Percentiles rank a stretch among this genome's conserved stretches.
These are phyloP conservation scores for Glebionis coronaria DNA, from an alignment of 129 eudicot genomes.

Conservation along the genomic window DNA sequence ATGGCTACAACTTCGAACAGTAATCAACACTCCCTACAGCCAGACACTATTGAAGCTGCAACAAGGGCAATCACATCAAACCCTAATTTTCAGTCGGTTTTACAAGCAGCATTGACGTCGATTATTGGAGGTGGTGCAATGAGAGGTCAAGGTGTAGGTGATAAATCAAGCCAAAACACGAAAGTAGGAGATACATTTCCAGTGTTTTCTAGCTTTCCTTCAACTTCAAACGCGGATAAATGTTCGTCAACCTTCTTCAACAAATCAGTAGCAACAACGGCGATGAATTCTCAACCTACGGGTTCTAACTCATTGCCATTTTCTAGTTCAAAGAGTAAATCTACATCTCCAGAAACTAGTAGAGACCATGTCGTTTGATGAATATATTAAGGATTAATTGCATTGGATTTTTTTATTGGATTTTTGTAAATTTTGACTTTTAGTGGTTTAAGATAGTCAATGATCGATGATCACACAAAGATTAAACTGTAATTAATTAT, in stretches of 20 bases:
- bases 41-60: constrained; percentile 77
- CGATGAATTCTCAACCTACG: constrained; percentile 38
- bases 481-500: constrained; percentile 29
- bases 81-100: constrained; percentile 80
- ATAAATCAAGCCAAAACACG: constrained; percentile 25
- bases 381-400: constrained; percentile 1
- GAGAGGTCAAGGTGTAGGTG: constrained; percentile 15
- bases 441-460: constrained; percentile 14
- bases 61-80: constrained; percentile 82
- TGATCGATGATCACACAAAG: constrained; percentile 29
- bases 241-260: constrained; percentile 43
- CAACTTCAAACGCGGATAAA: constrained; percentile 42
- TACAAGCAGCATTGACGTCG: constrained; percentile 75
- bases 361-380: constrained; percentile 42
- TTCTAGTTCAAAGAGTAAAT: constrained; percentile 63
- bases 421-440: constrained; percentile 21
- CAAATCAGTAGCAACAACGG: constrained; percentile 23
- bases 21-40: constrained; percentile 43
- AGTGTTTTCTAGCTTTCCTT: constrained; percentile 60
- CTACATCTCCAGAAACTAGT: constrained; percentile 62
- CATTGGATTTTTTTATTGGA: not conserved
- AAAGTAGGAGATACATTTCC: constrained; percentile 54
- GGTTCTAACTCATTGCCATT: constrained; percentile 42
- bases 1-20: constrained; percentile 18
- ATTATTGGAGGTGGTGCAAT: constrained; percentile 44